Base-by-base conservation (phyloP, 2,329 filamentous ascomycete genomes). In the Exserohilum turcica region DNA sequence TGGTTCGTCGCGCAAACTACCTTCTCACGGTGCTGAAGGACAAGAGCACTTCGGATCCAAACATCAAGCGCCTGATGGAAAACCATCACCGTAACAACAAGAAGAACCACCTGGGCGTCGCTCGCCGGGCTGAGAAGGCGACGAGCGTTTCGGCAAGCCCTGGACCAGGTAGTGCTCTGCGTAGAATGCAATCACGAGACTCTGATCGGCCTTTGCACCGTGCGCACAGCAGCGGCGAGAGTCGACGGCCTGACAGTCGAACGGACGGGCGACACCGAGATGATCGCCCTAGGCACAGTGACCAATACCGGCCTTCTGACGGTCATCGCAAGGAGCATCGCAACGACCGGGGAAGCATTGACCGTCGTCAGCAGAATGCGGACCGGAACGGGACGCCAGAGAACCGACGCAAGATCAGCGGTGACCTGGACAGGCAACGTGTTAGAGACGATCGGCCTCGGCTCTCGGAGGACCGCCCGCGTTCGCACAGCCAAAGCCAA, bases 1-100 rank as follows among this genome's bases (percentile, higher is more conserved):
- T 99, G 38, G 93, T 97, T 48, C 91, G 94, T 42, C 89, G 94
- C 54, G 90, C 93, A 8, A 94, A 97, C 69, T 99, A 99, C 70
- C 83, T 99, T 12, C 82, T 99, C 35, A 96, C 92, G n/a, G 92
- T 99, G 1, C 79, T 99, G 56, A 91, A 93, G 70, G 91, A 96
- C 68, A 91, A 95, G 74, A 88, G 86, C 2, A 78, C 78, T 24
- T 86, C 86, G 56, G 90, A 96, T 68, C 82, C 84, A 27, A 85
- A 85, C 16, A 89, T 89, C 3, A 92, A 90, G 72, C 87, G 87
- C 67, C 86, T 89, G 1, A 86, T 95, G 24, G 92, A 96, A 66
- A 96, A 96, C 61, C 92, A 97, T 66, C 92, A 96, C 73, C 90
- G 92, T 49, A 96, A 93, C 77, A 96, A 92, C 78, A 96, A 96